Evolutionary conservation across 441 rosid genomes (phyloP), one percentile per base, ranked within the genome.

Genomic region (Erysimum cheiri): DNA sequence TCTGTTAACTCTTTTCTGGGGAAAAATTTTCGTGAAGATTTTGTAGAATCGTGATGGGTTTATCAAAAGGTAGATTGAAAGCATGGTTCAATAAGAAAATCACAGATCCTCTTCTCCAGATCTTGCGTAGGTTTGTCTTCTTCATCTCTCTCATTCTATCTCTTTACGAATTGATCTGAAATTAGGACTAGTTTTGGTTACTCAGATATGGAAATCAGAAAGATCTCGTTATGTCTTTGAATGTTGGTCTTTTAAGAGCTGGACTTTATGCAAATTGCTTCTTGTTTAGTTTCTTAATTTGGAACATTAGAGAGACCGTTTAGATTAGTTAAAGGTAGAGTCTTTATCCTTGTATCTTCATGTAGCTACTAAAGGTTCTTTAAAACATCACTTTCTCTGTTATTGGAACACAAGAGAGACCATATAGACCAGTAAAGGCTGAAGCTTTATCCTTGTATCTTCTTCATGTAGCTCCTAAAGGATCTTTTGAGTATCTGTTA

Each of bases 81-180:
- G 41, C 71, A 62, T 94, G 98, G 96, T 67, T 89, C 62, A 73
- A 77, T 68, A 73, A 78, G 68, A 91, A 80, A 78, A 76, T 94
- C 67, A 73, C 82, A 9, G 96, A 91, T 71, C 98, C 98, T 69
- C 81, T 94, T 48, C 75, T 88, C 68, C 89, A 80, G 72, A 91
- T 89, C 84, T 84, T 93, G 69, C 82, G 86, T 75, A 85, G 89
- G 98, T 93, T 52, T 69, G 76, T 54, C 24, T 61, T 60, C n/a
- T n/a, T n/a, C n/a, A n/a, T n/a, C n/a, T n/a, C n/a, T n/a, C n/a
- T n/a, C n/a, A n/a, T n/a, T n/a, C n/a, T n/a, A n/a, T n/a, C n/a
- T n/a, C n/a, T n/a, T n/a, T n/a, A n/a, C n/a, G 3, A 3, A 12
- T 49, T 48, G 49, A 75, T 70, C 57, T 69, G 56, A 15, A 22